Conservation (phyloP, 2,329 filamentous ascomycete genomes). For the Lasiodiplodia sp. region DNA sequence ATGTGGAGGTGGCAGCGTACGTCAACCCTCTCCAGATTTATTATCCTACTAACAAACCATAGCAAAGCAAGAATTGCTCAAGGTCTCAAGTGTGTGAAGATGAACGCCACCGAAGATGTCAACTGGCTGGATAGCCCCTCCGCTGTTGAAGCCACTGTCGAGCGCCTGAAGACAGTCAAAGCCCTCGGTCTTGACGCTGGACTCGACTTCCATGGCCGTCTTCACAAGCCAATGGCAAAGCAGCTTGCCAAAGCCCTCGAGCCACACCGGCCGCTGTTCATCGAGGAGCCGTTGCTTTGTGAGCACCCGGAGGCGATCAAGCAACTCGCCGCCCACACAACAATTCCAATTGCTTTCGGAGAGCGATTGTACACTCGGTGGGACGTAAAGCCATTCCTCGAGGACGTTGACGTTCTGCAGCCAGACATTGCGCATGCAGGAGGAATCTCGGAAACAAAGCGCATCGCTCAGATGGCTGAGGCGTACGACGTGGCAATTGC, state of each 20-base stretch:
- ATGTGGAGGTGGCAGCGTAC: conserved; percentile 69
- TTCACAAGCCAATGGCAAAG: conserved; percentile 81
- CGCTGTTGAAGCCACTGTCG: conserved; percentile 67
- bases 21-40: conserved; percentile 36
- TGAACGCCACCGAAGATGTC: conserved; percentile 80
- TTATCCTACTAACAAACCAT: background rate
- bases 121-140: conserved; percentile 78
- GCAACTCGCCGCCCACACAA: conserved; percentile 63
- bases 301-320: conserved; percentile 73
- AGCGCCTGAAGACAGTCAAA: conserved; percentile 73
- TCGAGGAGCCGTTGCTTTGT: conserved; percentile 75
- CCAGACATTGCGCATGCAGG: conserved; percentile 76
- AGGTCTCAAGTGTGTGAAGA: conserved; percentile 74
- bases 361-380: conserved; percentile 75
- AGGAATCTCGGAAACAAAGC: conserved; percentile 73
- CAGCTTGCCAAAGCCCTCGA: conserved; percentile 73
- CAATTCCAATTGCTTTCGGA: conserved; percentile 73
- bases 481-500: conserved; percentile 76
- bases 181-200: conserved; percentile 74
- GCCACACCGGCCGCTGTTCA: conserved; percentile 74
- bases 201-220: conserved; percentile 78
- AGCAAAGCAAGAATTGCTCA: conserved; percentile 65
- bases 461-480: conserved; percentile 75
- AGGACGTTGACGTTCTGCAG: conserved; percentile 75
- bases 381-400: conserved; percentile 76